Evolutionary conservation across 148 eudicot species (phyloP), one percentile per base, ranked within the genome.

Genomic region (Fagopyrum esculentum): DNA sequence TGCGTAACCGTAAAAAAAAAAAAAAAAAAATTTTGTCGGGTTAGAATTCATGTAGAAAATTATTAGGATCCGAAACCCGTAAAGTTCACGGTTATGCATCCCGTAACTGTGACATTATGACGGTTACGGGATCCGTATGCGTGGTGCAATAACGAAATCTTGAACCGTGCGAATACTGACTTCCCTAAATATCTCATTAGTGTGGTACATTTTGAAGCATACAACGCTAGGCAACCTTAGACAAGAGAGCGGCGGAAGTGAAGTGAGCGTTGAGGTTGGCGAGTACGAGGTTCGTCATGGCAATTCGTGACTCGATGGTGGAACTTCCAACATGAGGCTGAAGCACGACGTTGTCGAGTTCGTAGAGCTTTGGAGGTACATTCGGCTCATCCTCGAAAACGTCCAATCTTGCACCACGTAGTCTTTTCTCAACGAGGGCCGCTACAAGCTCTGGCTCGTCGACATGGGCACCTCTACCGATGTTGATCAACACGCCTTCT

Each of bases 221-320:
- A 35, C 40, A 35, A 1, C 26, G 26, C 40, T 35, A 35, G 40
- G 40, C 1, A 35, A 35, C 40, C 40, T 35, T 35, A 35, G 40
- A 35, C 40, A 35, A 35, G 40, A 35, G 40, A 35, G 40, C 40
- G 3, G 40, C 40, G 40, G 40, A 35, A 35, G 40, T 15, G 55
- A 81, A 77, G 57, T 81, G 77, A 74, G 83, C 83, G 30, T 81
- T 75, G 52, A 81, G 74, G 59, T 81, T 81, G 30, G 30, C 54
- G 8, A 81, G 10, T 35, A 74, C 80, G 48, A 77, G 83, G 56
- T 81, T 78, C 16, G 83, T 80, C 75, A 81, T 81, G 35, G 61
- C 76, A 35, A 8, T 15, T 4, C 83, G 71, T 3, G 78, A 77
- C 51, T 81, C 80, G 6, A 51, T 74, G 1, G 81, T 75, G 11